phyloP scores from a whole-genome alignment of 768 basidiomycete species.

The Pleurotus pulmonarius region DNA sequence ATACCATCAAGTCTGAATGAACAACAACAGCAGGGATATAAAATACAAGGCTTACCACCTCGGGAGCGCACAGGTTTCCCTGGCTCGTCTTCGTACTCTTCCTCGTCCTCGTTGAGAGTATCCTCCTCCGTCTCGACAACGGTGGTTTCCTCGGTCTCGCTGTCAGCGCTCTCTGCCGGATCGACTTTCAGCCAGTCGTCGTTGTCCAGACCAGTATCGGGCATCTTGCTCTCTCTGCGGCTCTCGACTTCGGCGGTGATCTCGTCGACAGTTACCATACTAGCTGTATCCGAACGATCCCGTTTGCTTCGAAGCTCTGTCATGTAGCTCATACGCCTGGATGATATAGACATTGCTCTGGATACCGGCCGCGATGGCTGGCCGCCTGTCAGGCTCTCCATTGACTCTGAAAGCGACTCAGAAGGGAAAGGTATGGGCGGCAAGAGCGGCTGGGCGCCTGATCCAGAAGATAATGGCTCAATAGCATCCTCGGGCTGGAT shows the following conservation, averaged over 20 bases:
- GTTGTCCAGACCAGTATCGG: constrained; percentile 41
- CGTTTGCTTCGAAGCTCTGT: constrained; percentile 79
- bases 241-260: constrained; percentile 95
- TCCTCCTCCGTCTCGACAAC: constrained; percentile 34
- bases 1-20: constrained; percentile 6
- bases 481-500: constrained; percentile 47
- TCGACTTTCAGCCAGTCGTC: constrained; percentile 79
- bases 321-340: constrained; percentile 75
- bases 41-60: constrained; percentile 36
- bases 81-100: constrained; percentile 45
- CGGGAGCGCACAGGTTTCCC: constrained; percentile 48
- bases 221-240: constrained; percentile 48
- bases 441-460: constrained; percentile 47
- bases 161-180: constrained; percentile 37
- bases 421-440: constrained; percentile 78
- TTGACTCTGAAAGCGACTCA: constrained; percentile 78
- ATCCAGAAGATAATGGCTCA: constrained; percentile 14
- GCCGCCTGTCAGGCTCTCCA: constrained; percentile 48
- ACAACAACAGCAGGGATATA: not conserved
- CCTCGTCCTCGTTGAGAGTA: constrained; percentile 42
- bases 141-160: constrained; percentile 28
- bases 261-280: constrained; percentile 93
- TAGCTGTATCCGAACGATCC: constrained; percentile 85
- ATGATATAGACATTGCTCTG: constrained; percentile 45
- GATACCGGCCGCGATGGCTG: constrained; percentile 32